Evolutionary conservation across 1,284 basidiomycete genomes (phyloP), one percentile per base, ranked within the genome.

Genomic region (Farysia itapuensis): DNA sequence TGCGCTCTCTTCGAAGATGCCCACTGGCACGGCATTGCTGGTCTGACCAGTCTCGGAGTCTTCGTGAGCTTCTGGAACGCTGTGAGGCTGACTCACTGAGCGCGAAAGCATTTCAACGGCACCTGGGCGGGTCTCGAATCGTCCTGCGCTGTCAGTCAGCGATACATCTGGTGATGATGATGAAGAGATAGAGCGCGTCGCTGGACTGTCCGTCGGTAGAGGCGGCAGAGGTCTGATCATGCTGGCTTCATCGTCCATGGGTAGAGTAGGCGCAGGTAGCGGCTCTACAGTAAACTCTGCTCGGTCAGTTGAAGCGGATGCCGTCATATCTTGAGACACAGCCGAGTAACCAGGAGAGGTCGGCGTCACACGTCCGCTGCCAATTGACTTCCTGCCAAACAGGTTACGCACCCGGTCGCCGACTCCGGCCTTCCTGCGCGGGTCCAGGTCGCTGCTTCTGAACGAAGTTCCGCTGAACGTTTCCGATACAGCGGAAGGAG

Each of bases 361-460:
- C 12, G 47, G 47, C 25, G 43, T 29, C 18, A 31, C 38, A 13
- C 51, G 46, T 7, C 58, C 58, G 43, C 43, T 54, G 47, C 51
- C 48, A 39, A 30, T 56, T 28, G 48, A 54, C 34, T 54, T 65
- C 8, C 61, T 47, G 13, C 61, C 57, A 18, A 65, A 65, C 15
- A 65, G 31, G n/a, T 42, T 56, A 12, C 61, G 50, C 1, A 65
- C 58, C 2, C 61, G 48, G 22, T 50, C 51, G 40, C 61, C 36
- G 36, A 65, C 46, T 3, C 47, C 61, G 19, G 43, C 33, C 43
- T 50, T 54, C 20, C 45, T 60, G 24, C 35, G 38, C 21, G 33
- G 40, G n/a, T 25, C 36, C 23, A 42, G 25, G 1, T 49, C 47
- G 13, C 39, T 35, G 2, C 44, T 42, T 20, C 49, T 44, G 5